Base-by-base conservation (phyloP, 2,329 filamentous ascomycete genomes). In the Arthroderma uncinatum region DNA sequence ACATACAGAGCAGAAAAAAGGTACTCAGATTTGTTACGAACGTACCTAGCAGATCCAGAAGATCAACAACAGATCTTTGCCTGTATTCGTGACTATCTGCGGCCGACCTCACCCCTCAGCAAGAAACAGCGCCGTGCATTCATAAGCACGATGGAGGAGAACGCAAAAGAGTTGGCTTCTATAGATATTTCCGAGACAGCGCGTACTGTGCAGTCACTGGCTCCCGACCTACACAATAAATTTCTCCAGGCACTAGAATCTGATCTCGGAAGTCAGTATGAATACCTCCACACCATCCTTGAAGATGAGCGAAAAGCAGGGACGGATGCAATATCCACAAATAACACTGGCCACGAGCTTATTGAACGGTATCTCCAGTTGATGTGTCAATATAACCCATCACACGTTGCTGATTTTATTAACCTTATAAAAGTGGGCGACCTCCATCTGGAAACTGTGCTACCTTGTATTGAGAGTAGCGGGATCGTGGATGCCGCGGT, bases 401-500 rank as follows among this genome's bases (percentile, higher is more conserved):
- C 79, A 0, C 89, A 91, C 64, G 92, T 98, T 1, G 87, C 88
- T 2, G 85, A 90, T 57, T 98, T 93, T 68, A 82, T 97, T 28
- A 84, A 86, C 37, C 69, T 82, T 1, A 78, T 95, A 1, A 87
- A 89, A 63, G 84, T 85, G 2, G 84, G 86, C 9, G 85, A 96
- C 67, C 74, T 98, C 28, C 81, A 84, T 23, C 79, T 98, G 0
- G 87, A 93, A 10, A 80, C 83, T 55, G 79, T 98, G 0, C 77
- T 98, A 6, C 90, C 91, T 2, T 84, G 85, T 0, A 89, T 98
- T 78, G 94, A 98, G 70, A 82, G 86, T 61, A 90, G 85, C 42
- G 91, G 91, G 0, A 88, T 93, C 4, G 83, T 98, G 48, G 93
- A 98, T 73, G 94, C 91, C 3, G 92, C 90, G 0, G 88, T 98